phyloP scores from a whole-genome alignment of 352 stramenopile genomes.

The Pythium utonaiense region DNA sequence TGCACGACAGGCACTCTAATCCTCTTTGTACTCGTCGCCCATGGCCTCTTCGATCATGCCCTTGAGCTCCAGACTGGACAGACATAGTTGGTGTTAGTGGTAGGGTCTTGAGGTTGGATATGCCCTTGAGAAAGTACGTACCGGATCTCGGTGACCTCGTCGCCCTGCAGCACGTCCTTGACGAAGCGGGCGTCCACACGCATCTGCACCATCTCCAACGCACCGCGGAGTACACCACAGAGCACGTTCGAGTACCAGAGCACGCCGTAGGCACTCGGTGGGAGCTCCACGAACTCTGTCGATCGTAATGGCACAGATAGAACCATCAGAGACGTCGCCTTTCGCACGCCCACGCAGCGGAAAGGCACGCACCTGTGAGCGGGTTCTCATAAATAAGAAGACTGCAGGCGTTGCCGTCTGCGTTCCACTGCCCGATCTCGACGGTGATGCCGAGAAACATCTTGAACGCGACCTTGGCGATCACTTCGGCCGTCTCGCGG shows the following conservation, averaged over 20 bases:
- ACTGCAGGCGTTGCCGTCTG: slow-evolving; percentile 85
- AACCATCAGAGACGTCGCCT: too few species aligned
- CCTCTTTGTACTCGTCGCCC: slow-evolving; percentile 88
- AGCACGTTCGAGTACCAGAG: slow-evolving; percentile 97
- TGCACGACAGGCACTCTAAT: slow-evolving; percentile 33
- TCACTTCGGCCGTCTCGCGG: slow-evolving; percentile 92
- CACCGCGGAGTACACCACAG: slow-evolving; percentile 93
- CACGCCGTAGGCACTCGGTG: slow-evolving; percentile 80
- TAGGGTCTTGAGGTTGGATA: background rate
- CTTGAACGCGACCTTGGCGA: slow-evolving; percentile 96
- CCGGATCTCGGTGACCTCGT: slow-evolving; percentile 85
- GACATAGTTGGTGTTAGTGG: background rate
- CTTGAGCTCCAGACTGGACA: slow-evolving; percentile 65
- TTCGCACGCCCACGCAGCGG: too few species aligned
- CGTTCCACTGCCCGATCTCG: slow-evolving; percentile 90
- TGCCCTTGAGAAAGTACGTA: slow-evolving; percentile 13
- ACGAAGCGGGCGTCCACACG: slow-evolving; percentile 80
- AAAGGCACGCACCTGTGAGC: slow-evolving; percentile 83
- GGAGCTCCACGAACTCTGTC: slow-evolving; percentile 89
- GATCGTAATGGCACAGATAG: too few species aligned
- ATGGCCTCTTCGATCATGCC: slow-evolving; percentile 89
- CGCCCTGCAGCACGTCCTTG: slow-evolving; percentile 82
- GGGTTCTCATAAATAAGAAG: slow-evolving; percentile 97
- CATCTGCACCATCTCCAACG: slow-evolving; percentile 95
- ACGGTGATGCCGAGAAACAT: slow-evolving; percentile 97